Evolutionary conservation across 1,139 yeast species (phyloP).

Genomic region (Blastobotrys raffinosifermentans): DNA sequence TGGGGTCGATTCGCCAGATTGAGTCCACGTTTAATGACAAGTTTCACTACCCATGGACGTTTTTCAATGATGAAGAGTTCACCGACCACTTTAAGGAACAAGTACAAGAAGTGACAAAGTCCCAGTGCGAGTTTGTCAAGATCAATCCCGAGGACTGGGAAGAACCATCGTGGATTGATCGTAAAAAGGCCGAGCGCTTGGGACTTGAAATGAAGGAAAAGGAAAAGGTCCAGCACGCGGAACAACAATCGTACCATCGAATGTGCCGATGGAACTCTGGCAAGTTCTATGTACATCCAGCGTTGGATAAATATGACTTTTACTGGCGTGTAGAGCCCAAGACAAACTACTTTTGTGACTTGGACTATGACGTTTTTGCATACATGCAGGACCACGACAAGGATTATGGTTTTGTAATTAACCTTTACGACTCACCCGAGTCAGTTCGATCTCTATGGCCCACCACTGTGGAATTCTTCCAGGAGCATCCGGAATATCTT

Average conservation of each 20-base stretch:
- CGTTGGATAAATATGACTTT: slow-evolving; percentile 48
- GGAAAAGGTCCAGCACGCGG: slow-evolving; percentile 58
- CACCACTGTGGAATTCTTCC: slow-evolving; percentile 53
- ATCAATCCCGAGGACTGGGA: slow-evolving; percentile 55
- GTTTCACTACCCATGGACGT: slow-evolving; percentile 75
- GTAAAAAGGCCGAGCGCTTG: slow-evolving; percentile 33
- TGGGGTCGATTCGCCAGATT: slow-evolving; percentile 49
- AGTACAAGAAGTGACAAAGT: slow-evolving; percentile 40
- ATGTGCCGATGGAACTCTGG: slow-evolving; percentile 76
- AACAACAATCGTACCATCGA: slow-evolving; percentile 59
- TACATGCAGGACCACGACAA: slow-evolving; percentile 61
- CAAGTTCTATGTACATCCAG: slow-evolving; percentile 56
- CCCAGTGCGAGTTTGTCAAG: slow-evolving; percentile 52
- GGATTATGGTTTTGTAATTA: slow-evolving; percentile 64
- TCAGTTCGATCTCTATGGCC: slow-evolving; percentile 64
- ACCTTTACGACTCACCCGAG: slow-evolving; percentile 62
- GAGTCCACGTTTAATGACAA: slow-evolving; percentile 62
- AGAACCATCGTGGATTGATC: slow-evolving; percentile 54
- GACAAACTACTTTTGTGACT: slow-evolving; percentile 58
- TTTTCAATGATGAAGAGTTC: slow-evolving; percentile 67
- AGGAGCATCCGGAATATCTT: slow-evolving; percentile 52
- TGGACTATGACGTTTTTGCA: slow-evolving; percentile 71
- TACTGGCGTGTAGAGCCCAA: slow-evolving; percentile 83
- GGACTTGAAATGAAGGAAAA: slow-evolving; percentile 39
- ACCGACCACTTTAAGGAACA: slow-evolving; percentile 46